A percentile compares a stretch with the other conserved stretches of the same genome.
Conservation (phyloP, 1,139 yeast genomes). For the Casaregolazyma lundiana region DNA sequence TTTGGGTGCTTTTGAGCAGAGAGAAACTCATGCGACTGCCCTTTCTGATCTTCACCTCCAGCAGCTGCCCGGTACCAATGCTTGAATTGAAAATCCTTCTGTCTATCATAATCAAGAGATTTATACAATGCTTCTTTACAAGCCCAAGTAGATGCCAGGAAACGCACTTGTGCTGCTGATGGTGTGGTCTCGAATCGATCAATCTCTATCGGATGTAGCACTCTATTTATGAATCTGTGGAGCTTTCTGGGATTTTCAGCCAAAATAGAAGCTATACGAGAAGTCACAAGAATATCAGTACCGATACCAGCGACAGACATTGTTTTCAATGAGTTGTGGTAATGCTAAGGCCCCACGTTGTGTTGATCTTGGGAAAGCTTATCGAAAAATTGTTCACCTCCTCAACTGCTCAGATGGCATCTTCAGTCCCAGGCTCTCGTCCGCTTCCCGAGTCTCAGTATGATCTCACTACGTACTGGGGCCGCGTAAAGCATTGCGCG, state of each 20-base stretch:
- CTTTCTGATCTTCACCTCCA: conserved; percentile 20
- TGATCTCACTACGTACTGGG: conserved; percentile 80
- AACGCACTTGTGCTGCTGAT: conserved; percentile 11
- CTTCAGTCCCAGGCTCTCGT: conserved; percentile 77
- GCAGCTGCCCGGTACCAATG: conserved; percentile 50
- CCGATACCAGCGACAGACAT: conserved; percentile 49
- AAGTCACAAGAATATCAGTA: conserved; percentile 51
- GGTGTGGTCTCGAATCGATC: conserved; percentile 1
- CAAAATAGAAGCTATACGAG: conserved; percentile 47
- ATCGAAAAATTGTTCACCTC: not conserved
- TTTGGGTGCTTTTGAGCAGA: conserved; percentile 14
- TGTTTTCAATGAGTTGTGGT: not conserved
- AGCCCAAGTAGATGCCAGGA: conserved; percentile 67
- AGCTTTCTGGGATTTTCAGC: conserved; percentile 26
- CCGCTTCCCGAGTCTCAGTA: conserved; percentile 72
- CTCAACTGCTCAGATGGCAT: conserved; percentile 56
- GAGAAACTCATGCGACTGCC: conserved; percentile 25
- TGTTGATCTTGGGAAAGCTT: not conserved
- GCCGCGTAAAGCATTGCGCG: conserved; percentile 90
- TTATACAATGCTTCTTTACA: conserved; percentile 72
- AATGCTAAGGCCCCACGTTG: no score
- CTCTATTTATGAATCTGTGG: conserved; percentile 42
- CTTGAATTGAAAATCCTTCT: conserved; percentile 49
- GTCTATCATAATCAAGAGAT: conserved; percentile 48
- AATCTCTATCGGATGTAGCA: conserved; percentile 41